Conservation (phyloP, 2,329 filamentous ascomycete species). For the Talaromyces sp. region DNA sequence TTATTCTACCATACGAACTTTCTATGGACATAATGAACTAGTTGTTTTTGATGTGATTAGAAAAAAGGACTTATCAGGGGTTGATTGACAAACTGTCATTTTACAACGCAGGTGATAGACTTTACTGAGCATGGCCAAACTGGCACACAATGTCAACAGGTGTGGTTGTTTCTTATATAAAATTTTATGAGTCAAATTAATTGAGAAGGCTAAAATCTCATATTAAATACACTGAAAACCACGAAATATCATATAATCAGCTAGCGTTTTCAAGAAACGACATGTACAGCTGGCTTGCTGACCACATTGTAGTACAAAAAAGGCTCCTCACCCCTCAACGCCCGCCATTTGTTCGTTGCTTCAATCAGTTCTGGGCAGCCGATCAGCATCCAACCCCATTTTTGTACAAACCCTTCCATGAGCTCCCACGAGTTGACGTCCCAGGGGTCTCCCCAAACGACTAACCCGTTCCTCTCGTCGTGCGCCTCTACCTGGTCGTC, state of each 20-base stretch:
- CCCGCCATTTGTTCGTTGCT: conserved; percentile 23
- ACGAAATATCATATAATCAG: no score
- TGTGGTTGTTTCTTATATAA: not conserved
- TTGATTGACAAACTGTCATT: not conserved
- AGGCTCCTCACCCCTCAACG: conserved; percentile 17
- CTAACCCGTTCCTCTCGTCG: conserved; percentile 16
- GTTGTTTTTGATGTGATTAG: not conserved
- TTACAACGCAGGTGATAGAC: not conserved
- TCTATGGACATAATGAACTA: conserved; percentile 7
- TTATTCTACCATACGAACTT: not conserved
- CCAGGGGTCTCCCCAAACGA: conserved; percentile 29
- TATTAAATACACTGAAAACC: no score
- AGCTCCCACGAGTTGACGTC: conserved; percentile 25
- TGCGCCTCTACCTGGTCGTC: conserved; percentile 11
- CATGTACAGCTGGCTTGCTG: not conserved
- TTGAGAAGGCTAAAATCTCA: not conserved
- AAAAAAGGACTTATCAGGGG: not conserved
- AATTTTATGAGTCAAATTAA: not conserved
- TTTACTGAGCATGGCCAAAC: not conserved
- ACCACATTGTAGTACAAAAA: not conserved
- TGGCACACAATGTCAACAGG: not conserved
- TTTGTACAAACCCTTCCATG: conserved; percentile 21
- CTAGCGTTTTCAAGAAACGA: no score
- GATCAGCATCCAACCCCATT: conserved; percentile 23
- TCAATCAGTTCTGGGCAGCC: conserved; percentile 22